Evolutionary conservation across 164 flowering plant species (phyloP), one percentile per base, ranked within the genome.

Genomic region (Piper longum): DNA sequence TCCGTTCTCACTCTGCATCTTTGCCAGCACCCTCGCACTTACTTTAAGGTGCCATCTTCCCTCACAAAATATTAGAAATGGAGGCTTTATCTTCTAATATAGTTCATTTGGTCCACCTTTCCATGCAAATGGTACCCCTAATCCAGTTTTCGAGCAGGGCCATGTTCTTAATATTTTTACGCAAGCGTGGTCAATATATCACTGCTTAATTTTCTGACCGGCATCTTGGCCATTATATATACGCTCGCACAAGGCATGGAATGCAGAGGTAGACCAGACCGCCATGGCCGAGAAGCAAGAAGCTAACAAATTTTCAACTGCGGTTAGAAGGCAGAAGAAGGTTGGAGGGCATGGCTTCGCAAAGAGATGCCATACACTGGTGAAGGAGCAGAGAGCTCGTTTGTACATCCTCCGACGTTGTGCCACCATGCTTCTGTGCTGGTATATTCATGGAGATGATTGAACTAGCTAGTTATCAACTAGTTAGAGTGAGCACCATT

Each of bases 401-500:
- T 63, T 86, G 66, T 86, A 86, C 64, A 82, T 86, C 66, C 77
- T 83, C 19, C 85, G 88, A 48, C 88, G 88, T 58, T 86, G 91
- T 59, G 86, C 88, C 55, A 82, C 91, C 68, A 86, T 86, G 88
- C 84, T 86, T 43, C 70, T 82, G 9, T 86, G 91, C 69, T 86
- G 84, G 84, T 82, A 82, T 66, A 83, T 83, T 62, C 84, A 85
- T 12, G 90, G 85, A 61, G 89, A 85, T 63, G 85, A 83, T 42
- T 80, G 8, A 44, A 11, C 7, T 3, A 14, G 14, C 52, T 48
- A 14, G 14, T 14, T 14, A 5, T 12, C 12, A 9, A 48, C 8
- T 6, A 44, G 48, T 5, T 5, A 44, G 48, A 9, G 48, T 5
- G 11, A 44, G 48, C 48, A 9, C 11, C 11, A 5, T 44, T 44